Base-by-base conservation (phyloP, 2,329 filamentous ascomycete species). In the Exophiala calicioides region DNA sequence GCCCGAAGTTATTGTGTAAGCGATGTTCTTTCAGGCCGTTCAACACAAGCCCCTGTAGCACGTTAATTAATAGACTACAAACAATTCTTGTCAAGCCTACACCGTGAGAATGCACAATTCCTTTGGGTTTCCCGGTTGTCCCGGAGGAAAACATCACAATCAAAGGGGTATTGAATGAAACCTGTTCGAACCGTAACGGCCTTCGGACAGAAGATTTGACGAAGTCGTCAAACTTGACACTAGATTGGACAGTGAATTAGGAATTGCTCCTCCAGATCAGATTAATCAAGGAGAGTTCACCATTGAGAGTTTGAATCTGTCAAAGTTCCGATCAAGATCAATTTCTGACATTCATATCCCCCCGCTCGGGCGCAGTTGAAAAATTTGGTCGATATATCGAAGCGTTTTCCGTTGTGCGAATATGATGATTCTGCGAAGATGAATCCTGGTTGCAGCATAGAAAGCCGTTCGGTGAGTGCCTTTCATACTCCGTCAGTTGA, bases 381-480 rank as follows among this genome's bases (percentile, higher is more conserved):
- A 67, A 93, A 90, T 68, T 93, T 93, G 1, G 72, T 65, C 3
- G 84, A 73, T 21, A 94, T 70, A 58, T 91, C 86, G 16, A 85
- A 72, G 0, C 72, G 79, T 64, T 86, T 87, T 34, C 86, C 86
- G 56, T 90, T 91, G 58, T 93, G 93, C 2, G 90, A 69, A 0
- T 88, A 79, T 23, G 76, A 81, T 58, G 93, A 87, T 58, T 94
- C 88, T 59, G 90, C 82, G 61, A 94, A 91, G 10, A 94, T 73
- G 61, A 81, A 86, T 65, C 80, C 84, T 3, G 88, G 88, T 55
- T 82, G 75, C 47, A 91, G 81, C 69, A 91, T 86, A 37, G 82
- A 67, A 16, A 87, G 73, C 21, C 88, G 74, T 66, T 93, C 86
- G 7, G 34, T 15, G 9, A 50, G 42, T 12, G 45, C 67, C 54